A percentile compares a stretch with the other conserved stretches of the same genome.
phyloP scores from a whole-genome alignment of 2,329 filamentous ascomycete genomes.

The Teratosphaeria gauchensis region DNA sequence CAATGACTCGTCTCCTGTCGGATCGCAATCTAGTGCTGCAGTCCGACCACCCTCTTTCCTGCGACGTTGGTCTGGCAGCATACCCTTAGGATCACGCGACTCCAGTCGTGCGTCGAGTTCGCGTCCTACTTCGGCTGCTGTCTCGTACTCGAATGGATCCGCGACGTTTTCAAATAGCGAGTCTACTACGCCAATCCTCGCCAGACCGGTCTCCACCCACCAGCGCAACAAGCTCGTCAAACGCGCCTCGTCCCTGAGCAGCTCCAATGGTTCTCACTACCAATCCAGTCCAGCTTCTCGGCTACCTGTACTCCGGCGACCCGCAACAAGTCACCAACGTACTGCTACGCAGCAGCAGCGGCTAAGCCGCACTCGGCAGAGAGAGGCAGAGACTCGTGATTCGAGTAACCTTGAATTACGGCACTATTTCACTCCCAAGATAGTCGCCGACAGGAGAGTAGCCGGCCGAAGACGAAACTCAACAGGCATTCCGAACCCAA shows the following conservation, averaged over 20 bases:
- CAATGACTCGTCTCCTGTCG: conserved; percentile 4
- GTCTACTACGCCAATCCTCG: conserved; percentile 56
- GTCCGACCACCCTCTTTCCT: conserved; percentile 51
- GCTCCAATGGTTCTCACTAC: conserved; percentile 34
- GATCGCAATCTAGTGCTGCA: conserved; percentile 4
- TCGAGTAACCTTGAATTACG: conserved; percentile 21
- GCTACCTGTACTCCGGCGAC: conserved; percentile 57
- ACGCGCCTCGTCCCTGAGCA: conserved; percentile 51
- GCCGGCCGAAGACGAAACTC: conserved; percentile 17
- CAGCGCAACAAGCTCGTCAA: conserved; percentile 72
- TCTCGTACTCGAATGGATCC: conserved; percentile 54
- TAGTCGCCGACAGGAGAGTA: conserved; percentile 11
- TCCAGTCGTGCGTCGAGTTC: conserved; percentile 46
- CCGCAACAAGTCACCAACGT: conserved; percentile 70
- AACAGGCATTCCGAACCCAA: conserved; percentile 28
- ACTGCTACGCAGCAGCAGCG: conserved; percentile 54
- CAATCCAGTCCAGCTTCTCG: conserved; percentile 45
- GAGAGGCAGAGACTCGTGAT: conserved; percentile 7
- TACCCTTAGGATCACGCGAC: conserved; percentile 22
- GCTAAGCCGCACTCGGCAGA: conserved; percentile 5
- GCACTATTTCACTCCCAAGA: conserved; percentile 26
- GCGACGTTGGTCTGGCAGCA: conserved; percentile 50
- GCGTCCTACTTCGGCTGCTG: conserved; percentile 55
- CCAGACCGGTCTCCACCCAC: conserved; percentile 25
- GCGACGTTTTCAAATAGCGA: conserved; percentile 36